These are phyloP conservation scores for Achlya hypogyna DNA, from an alignment of 352 stramenopile species.

Conservation along the genomic window DNA sequence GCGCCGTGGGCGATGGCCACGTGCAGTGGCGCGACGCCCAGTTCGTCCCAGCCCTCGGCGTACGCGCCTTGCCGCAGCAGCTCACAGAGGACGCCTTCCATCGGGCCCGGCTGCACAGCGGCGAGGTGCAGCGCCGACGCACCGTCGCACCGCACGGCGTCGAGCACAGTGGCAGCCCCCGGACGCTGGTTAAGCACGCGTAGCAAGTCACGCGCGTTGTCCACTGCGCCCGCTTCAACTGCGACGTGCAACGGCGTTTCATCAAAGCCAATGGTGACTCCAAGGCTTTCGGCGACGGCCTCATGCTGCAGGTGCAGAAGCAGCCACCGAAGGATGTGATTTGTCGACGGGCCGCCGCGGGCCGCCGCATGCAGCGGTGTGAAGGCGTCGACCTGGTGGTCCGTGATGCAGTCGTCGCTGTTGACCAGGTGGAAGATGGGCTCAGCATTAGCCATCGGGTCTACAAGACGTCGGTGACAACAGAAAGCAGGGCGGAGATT, in stretches of 20 bases:
- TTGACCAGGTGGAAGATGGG: conserved; percentile 9
- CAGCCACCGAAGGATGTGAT: conserved; percentile 30
- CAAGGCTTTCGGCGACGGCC: conserved; percentile 19
- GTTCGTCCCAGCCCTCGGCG: conserved; percentile 40
- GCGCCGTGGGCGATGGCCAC: conserved; percentile 37
- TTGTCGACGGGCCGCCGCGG: conserved; percentile 30
- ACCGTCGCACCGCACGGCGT: conserved; percentile 24
- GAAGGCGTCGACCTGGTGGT: conserved; percentile 28
- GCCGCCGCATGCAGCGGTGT: conserved; percentile 39
- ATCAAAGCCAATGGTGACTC: conserved; percentile 22
- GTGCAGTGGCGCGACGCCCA: conserved; percentile 43
- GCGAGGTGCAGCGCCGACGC: conserved; percentile 42
- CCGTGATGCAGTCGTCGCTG: conserved; percentile 23
- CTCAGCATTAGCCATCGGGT: not conserved
- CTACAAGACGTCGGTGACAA: not conserved
- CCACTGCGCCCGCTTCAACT: conserved; percentile 27
- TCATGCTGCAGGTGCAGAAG: conserved; percentile 31
- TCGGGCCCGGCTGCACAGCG: conserved; percentile 30
- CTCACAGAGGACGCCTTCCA: conserved; percentile 33
- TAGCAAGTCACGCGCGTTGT: conserved; percentile 40
- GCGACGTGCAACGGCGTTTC: conserved; percentile 43
- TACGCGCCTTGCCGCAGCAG: conserved; percentile 39
- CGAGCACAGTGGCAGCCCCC: not conserved
- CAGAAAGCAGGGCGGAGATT: not conserved
- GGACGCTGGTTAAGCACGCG: conserved; percentile 19